Evolutionary conservation across 306 rosid genomes (phyloP).

Genomic region (Albizia julibrissin): DNA sequence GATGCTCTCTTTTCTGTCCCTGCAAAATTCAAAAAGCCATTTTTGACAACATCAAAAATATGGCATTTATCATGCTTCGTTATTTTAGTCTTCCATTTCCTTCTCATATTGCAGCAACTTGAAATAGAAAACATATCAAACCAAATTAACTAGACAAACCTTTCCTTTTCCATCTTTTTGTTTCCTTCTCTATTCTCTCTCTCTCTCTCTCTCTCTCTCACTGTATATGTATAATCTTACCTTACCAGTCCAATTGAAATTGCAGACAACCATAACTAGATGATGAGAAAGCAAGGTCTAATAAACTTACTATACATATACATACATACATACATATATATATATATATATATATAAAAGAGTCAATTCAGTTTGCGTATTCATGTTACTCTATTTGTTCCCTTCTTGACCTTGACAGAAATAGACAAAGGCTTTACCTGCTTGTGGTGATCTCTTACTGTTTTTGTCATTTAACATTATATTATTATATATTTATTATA

Average conservation of each 20-base stretch:
- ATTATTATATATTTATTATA: conserved; percentile 6
- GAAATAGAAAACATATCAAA: background rate
- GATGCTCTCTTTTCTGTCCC: background rate
- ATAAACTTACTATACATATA: conserved; percentile 30
- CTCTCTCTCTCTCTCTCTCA: conserved; percentile 3
- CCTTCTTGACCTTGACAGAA: conserved; percentile 43
- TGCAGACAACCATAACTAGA: conserved; percentile 23
- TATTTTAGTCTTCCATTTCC: background rate
- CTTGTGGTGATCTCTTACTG: conserved; percentile 40
- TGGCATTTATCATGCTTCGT: conserved; percentile 24
- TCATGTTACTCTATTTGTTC: conserved; percentile 49
- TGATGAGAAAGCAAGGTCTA: conserved; percentile 25
- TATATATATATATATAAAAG: background rate
- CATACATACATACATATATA: too few relatives aligned
- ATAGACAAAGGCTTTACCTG: conserved; percentile 39
- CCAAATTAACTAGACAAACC: background rate
- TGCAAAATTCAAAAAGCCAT: conserved; percentile 10
- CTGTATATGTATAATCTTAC: background rate
- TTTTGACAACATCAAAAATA: conserved; percentile 16
- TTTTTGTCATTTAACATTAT: conserved; percentile 32
- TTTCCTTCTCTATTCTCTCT: background rate
- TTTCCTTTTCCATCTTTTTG: conserved; percentile 15
- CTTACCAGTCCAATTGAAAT: conserved; percentile 22
- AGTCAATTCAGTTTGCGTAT: conserved; percentile 23
- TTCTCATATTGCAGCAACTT: background rate